A percentile compares a stretch with the other conserved stretches of the same genome.
Conservation (phyloP, 176 grass and related monocot genomes). For the Melocanna baccifera region DNA sequence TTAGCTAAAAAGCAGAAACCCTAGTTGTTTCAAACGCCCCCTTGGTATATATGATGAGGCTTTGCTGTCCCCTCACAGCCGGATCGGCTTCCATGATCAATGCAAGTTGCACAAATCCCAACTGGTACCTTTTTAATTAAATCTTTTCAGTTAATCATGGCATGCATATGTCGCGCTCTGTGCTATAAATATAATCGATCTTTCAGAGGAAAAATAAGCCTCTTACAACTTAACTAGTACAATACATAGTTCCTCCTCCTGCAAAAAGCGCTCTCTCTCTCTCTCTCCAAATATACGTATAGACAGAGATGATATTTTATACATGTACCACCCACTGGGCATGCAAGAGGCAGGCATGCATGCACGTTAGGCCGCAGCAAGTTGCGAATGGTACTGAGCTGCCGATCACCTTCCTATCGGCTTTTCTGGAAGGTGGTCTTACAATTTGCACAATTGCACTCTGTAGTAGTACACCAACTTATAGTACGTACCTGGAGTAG, state of each 20-base stretch:
- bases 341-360: conserved; percentile 28
- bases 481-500: conserved; percentile 8
- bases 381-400: not conserved
- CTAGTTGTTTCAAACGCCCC: too few species aligned
- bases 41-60: conserved; percentile 28
- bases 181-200: conserved; percentile 6
- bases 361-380: conserved; percentile 34
- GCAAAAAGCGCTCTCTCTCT: not conserved
- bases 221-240: not conserved
- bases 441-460: not conserved
- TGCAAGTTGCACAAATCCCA: conserved; percentile 40
- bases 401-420: not conserved
- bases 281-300: not conserved
- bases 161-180: conserved; percentile 21
- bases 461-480: not conserved
- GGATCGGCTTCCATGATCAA: conserved; percentile 38
- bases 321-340: not conserved
- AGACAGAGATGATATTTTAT: conserved; percentile 25
- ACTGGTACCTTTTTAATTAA: conserved; percentile 36
- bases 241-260: not conserved
- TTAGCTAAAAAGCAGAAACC: too few species aligned
- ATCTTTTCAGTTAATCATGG: conserved; percentile 50
- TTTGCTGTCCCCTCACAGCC: conserved; percentile 40
- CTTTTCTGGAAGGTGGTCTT: not conserved
- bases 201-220: not conserved